Percentiles rank a stretch among this genome's conserved stretches.
phyloP scores from a whole-genome alignment of 2,329 filamentous ascomycete species.

The Cordyceps tenuipes region DNA sequence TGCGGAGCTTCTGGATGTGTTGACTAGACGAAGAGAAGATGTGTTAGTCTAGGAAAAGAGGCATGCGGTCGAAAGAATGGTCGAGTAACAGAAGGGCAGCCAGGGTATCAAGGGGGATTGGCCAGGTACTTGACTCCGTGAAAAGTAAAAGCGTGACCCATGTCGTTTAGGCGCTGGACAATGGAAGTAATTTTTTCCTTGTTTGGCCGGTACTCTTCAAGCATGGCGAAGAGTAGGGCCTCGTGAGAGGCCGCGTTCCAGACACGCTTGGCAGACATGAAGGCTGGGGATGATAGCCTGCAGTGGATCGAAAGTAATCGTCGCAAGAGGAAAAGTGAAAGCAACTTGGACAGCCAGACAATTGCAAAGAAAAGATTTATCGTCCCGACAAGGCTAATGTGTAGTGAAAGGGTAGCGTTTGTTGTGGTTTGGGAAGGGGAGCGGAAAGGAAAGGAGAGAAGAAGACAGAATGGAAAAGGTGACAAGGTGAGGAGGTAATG shows the following conservation, averaged over 20 bases:
- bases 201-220: conserved; percentile 28
- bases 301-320: not conserved
- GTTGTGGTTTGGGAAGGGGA: not conserved
- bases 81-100: not conserved
- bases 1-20: conserved; percentile 38
- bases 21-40: conserved; percentile 26
- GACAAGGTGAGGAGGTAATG: not conserved
- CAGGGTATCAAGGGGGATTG: not conserved
- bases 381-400: not conserved
- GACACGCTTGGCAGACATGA: conserved; percentile 18
- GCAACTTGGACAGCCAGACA: not conserved
- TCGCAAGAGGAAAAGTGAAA: conserved; percentile 1
- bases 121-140: conserved; percentile 32
- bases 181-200: conserved; percentile 26
- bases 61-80: not conserved
- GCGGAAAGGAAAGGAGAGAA: not conserved
- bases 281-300: not conserved
- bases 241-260: conserved; percentile 31
- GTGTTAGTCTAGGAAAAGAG: not conserved
- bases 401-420: not conserved
- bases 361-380: not conserved
- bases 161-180: conserved; percentile 22
- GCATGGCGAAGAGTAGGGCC: conserved; percentile 29
- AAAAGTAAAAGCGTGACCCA: conserved; percentile 31
- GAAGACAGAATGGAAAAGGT: not conserved